Evolutionary conservation across 139 green algal genomes (phyloP), one percentile per base, ranked within the genome.

Genomic region (Trebouxia sp.): DNA sequence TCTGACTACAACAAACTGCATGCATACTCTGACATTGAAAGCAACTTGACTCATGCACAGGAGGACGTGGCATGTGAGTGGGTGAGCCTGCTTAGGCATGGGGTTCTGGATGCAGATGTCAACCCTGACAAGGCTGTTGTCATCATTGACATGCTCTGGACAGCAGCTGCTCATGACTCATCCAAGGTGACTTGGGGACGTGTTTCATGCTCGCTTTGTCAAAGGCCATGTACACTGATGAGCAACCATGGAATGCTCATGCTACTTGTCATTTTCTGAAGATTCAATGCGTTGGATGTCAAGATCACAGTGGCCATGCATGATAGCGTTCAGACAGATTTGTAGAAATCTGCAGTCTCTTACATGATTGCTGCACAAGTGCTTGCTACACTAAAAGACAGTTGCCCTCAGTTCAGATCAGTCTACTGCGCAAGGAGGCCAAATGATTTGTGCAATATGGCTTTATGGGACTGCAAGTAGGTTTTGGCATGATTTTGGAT

Each of bases 131-230:
- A 65, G 17, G 72, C 45, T 14, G 45, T 20, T n/a, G 72, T 65
- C 72, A 79, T 79, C 30, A 65, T 79, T 8, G 45, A 79, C 3
- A 38, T 79, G 72, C 72, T 79, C 4, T 65, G 72, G 45, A 14
- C 45, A 30, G 47, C 72, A 45, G 30, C 45, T 30, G 32, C 5
- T 12, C 72, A 79, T 66, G 28, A 45, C 26, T 62, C 45, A 7
- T 30, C 30, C 30, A 38, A 65, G 72, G 72, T 79, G 15, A 30
- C 17, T 28, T 69, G 24, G 14, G 56, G 26, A 37, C 1, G 2
- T n/a, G 20, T 2, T 58, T 17, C 50, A 58, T 28, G 50, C 50
- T 5, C n/a, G n/a, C n/a, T n/a, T n/a, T n/a, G n/a, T n/a, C n/a
- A n/a, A n/a, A n/a, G n/a, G n/a, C n/a, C n/a, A n/a, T n/a, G n/a